Evolutionary conservation across 2,329 filamentous ascomycete species (phyloP).

Genomic region (Diaporthe longicolla): DNA sequence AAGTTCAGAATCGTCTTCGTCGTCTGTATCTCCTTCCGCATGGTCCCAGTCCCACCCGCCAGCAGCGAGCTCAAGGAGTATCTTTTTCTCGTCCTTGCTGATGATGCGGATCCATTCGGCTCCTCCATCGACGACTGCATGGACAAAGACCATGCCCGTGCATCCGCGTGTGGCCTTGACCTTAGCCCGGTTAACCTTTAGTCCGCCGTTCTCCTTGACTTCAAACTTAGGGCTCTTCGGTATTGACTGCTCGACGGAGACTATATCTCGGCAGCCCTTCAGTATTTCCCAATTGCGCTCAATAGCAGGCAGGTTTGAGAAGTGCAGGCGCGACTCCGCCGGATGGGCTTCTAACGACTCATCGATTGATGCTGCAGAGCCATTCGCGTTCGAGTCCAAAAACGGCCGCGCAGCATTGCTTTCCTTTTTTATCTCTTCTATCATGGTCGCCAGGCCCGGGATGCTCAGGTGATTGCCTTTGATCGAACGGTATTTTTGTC

Average conservation of each 20-base stretch:
- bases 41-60: conserved; percentile 48
- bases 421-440: conserved; percentile 32
- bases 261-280: conserved; percentile 37
- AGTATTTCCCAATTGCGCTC: conserved; percentile 38
- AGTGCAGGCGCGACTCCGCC: conserved; percentile 38
- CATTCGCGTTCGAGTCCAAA: conserved; percentile 1
- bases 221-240: not conserved
- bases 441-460: conserved; percentile 31
- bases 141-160: conserved; percentile 37
- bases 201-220: conserved; percentile 19
- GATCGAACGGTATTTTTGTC: conserved; percentile 23
- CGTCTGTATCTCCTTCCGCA: conserved; percentile 38
- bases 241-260: conserved; percentile 35
- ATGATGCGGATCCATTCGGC: conserved; percentile 53
- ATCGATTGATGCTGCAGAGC: not conserved
- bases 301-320: conserved; percentile 39
- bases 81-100: conserved; percentile 48
- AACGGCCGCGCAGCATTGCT: conserved; percentile 14
- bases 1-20: conserved; percentile 39
- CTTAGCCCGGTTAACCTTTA: conserved; percentile 3
- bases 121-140: conserved; percentile 53
- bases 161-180: too few relatives aligned
- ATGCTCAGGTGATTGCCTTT: conserved; percentile 33
- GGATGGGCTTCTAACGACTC: conserved; percentile 21
- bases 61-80: conserved; percentile 52